Evolutionary conservation across 345 rosid genomes (phyloP).

Genomic region (Salix purpurea): DNA sequence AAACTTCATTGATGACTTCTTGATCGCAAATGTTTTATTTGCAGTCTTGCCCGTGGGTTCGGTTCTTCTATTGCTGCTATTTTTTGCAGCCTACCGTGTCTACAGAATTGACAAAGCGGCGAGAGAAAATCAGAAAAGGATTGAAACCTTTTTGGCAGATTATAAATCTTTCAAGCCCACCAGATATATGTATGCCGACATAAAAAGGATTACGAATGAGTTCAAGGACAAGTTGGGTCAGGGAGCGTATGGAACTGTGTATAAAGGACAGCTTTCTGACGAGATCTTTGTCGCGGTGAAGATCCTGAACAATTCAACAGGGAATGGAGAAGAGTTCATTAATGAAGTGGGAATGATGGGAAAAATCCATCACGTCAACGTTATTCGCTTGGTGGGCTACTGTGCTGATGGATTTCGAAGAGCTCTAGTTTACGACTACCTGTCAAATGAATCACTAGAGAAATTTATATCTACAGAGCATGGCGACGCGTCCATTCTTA

Average conservation of each 20-base stretch:
- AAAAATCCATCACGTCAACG: conserved; percentile 21
- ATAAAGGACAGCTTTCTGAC: conserved; percentile 20
- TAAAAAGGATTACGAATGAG: conserved; percentile 20
- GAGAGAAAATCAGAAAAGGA: conserved; percentile 2
- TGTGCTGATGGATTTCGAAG: conserved; percentile 27
- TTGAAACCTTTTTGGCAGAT: conserved; percentile 21
- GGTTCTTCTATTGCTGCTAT: neutral
- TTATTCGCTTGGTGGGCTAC: conserved; percentile 18
- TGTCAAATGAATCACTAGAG: conserved; percentile 14
- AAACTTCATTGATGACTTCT: neutral
- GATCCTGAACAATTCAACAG: conserved; percentile 15
- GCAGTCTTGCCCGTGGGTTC: neutral
- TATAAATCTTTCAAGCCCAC: conserved; percentile 26
- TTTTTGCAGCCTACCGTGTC: neutral
- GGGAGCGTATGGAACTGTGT: conserved; percentile 26
- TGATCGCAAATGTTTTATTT: neutral
- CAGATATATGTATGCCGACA: conserved; percentile 12
- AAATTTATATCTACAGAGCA: conserved; percentile 10
- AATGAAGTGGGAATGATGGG: conserved; percentile 26
- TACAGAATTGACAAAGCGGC: conserved; percentile 5
- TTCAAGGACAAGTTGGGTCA: conserved; percentile 20
- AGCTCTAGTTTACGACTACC: conserved; percentile 22
- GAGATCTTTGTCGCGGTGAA: conserved; percentile 25
- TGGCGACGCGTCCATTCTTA: neutral
- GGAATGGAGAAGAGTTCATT: conserved; percentile 19